Conservation (phyloP, 2,329 filamentous ascomycete species). For the Hymenoscyphus fraxineus region DNA sequence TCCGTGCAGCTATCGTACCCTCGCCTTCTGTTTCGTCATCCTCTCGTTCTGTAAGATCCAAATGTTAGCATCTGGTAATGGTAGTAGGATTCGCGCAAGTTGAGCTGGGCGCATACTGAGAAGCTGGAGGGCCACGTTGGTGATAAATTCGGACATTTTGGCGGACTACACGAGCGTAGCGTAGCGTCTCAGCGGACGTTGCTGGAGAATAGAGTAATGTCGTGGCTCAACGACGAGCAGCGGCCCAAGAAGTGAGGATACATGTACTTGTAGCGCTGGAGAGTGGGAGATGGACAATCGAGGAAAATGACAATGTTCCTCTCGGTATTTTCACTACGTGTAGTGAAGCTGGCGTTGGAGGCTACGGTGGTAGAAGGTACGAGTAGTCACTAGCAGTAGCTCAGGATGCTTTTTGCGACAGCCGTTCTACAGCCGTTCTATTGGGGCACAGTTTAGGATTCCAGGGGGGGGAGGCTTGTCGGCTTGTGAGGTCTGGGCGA, state of each 20-base stretch:
- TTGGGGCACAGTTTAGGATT: background rate
- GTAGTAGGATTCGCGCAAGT: slow-evolving; percentile 5
- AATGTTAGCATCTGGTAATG: slow-evolving; percentile 13
- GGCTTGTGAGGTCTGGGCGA: too few species aligned
- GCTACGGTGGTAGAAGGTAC: too few species aligned
- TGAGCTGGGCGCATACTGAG: slow-evolving; percentile 31
- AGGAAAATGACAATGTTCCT: background rate
- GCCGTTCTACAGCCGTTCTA: background rate
- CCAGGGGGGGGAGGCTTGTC: background rate
- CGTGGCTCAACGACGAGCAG: slow-evolving; percentile 35
- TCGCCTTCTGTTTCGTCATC: slow-evolving; percentile 30
- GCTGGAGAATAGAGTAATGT: slow-evolving; percentile 14
- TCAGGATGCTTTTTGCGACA: background rate
- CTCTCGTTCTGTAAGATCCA: slow-evolving; percentile 26
- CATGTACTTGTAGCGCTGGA: slow-evolving; percentile 30
- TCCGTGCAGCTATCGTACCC: slow-evolving; percentile 21
- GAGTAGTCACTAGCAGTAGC: too few species aligned
- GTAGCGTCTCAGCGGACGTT: background rate
- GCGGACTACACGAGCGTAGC: background rate
- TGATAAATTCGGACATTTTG: slow-evolving; percentile 30
- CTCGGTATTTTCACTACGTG: background rate
- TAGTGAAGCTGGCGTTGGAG: background rate
- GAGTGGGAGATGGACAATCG: background rate
- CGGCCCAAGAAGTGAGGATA: slow-evolving; percentile 25
- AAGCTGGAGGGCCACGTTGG: slow-evolving; percentile 32